Conservation (phyloP, 148 eudicot genomes). For the Cornus suecica region DNA sequence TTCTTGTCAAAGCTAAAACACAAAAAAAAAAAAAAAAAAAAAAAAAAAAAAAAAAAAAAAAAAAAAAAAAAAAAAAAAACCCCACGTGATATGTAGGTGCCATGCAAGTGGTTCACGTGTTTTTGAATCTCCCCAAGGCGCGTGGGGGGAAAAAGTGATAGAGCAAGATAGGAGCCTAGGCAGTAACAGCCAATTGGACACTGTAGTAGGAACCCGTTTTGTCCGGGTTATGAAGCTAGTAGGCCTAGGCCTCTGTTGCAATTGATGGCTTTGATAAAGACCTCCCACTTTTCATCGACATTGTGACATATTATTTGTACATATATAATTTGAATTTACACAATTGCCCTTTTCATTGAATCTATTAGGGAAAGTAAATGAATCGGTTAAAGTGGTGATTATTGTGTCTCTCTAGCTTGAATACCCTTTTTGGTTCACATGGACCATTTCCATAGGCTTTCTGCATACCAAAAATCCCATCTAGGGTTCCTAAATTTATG, state of each 20-base stretch:
- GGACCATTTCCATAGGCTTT: background rate
- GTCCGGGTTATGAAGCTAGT: constrained; percentile 28
- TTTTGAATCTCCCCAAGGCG: background rate
- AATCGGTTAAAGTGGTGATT: background rate
- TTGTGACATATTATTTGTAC: constrained; percentile 19
- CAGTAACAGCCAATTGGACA: constrained; percentile 8
- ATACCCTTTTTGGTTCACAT: background rate
- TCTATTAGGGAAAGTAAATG: background rate
- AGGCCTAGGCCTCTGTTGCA: constrained; percentile 14
- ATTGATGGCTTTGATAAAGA: constrained; percentile 26
- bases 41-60: too few species aligned
- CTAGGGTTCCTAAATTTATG: background rate
- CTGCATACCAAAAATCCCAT: background rate
- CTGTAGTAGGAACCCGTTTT: constrained; percentile 27
- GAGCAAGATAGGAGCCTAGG: background rate
- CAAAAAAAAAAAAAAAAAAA: too few species aligned
- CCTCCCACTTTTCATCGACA: constrained; percentile 18
- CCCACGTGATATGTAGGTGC: background rate
- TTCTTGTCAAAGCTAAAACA: too few species aligned
- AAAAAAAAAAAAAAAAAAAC: too few species aligned
- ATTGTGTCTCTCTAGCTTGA: constrained; percentile 1
- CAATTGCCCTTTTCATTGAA: background rate
- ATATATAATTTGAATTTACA: background rate
- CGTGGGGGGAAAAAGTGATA: too few species aligned
- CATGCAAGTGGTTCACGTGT: background rate